Conservation (phyloP, 176 grass and related monocot species). For the maize (Zea mays) region DNA sequence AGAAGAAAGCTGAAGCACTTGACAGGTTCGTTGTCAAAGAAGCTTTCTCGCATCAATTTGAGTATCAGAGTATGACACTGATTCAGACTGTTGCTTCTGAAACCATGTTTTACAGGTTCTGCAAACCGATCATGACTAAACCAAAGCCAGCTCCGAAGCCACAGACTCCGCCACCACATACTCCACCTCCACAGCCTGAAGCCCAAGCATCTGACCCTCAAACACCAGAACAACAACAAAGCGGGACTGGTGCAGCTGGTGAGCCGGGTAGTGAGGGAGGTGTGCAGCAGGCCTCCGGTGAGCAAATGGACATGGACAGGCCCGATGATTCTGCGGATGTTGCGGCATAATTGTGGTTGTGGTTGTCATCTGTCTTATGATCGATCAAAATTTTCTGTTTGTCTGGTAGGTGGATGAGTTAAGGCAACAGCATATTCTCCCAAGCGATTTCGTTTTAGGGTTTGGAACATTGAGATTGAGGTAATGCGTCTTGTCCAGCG, state of each 20-base stretch:
- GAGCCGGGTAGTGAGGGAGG: constrained; percentile 36
- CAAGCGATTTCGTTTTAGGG: too few species aligned
- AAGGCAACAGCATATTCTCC: not conserved
- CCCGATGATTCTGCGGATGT: constrained; percentile 35
- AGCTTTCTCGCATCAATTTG: not conserved
- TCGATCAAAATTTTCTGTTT: not conserved
- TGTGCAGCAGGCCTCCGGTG: constrained; percentile 13
- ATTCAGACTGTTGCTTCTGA: too few species aligned
- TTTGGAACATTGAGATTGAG: too few species aligned
- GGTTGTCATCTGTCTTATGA: not conserved
- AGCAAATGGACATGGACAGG: constrained; percentile 69
- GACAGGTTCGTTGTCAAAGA: constrained; percentile 46
- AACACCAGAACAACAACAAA: constrained; percentile 42
- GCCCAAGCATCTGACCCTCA: constrained; percentile 39
- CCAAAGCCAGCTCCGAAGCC: constrained; percentile 66
- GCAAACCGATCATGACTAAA: constrained; percentile 77
- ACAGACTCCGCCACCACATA: constrained; percentile 66
- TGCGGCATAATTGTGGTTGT: constrained; percentile 33
- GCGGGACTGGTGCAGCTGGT: not conserved
- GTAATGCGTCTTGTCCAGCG: not conserved
- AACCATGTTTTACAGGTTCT: constrained; percentile 47
- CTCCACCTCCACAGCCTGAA: constrained; percentile 42
- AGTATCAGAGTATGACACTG: not conserved
- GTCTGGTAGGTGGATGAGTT: not conserved
- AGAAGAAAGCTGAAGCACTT: constrained; percentile 61